These are phyloP conservation scores for Gymnopilus dilepis DNA, from an alignment of 768 basidiomycete genomes.

Conservation along the genomic window DNA sequence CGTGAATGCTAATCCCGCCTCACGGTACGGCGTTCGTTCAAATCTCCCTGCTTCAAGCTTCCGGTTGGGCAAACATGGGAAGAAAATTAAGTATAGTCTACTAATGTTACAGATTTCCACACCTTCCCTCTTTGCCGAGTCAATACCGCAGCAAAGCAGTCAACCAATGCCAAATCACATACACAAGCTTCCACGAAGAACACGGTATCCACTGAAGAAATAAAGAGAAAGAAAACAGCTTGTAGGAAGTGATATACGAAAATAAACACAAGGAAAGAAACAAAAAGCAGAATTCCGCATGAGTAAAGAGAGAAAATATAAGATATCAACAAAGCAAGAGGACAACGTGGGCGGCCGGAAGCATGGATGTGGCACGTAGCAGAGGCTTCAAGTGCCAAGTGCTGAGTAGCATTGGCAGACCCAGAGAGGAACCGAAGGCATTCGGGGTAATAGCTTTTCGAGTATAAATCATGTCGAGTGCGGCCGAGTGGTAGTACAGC, in stretches of 20 bases:
- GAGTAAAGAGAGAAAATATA: background rate
- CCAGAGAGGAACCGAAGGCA: too few species aligned
- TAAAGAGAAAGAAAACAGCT: background rate
- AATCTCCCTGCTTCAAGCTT: too few species aligned
- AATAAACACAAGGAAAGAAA: background rate
- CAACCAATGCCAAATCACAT: background rate
- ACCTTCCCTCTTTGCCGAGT: background rate
- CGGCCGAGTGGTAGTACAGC: background rate
- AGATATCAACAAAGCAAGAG: background rate
- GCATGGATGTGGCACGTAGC: background rate
- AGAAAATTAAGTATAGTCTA: background rate
- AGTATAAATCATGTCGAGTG: too few species aligned
- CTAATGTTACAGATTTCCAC: slow-evolving; percentile 1
- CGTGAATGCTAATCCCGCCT: too few species aligned
- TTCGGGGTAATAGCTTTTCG: too few species aligned
- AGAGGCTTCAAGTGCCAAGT: background rate
- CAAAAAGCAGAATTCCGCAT: background rate
- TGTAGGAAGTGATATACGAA: background rate
- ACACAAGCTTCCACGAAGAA: background rate
- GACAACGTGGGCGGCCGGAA: background rate
- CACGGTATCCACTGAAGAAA: background rate
- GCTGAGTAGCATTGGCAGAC: too few species aligned
- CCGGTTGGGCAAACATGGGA: background rate
- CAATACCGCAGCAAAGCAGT: background rate
- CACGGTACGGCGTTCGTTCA: too few species aligned